A percentile compares a stretch with the other conserved stretches of the same genome.
These are phyloP conservation scores for Talaromyces sp. DNA, from an alignment of 2,329 filamentous ascomycete species.

Conservation along the genomic window DNA sequence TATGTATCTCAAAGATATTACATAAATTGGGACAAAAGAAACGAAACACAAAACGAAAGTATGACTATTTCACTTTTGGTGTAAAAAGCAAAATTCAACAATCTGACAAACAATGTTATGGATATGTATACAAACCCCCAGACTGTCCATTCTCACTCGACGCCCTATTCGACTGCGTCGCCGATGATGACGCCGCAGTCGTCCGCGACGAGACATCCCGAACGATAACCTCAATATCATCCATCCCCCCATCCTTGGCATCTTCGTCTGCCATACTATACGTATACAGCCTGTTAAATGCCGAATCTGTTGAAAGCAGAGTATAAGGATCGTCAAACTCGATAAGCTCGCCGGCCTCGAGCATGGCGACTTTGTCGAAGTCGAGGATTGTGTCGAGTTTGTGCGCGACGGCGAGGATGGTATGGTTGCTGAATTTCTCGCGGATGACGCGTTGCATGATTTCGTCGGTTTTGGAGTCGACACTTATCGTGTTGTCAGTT, in stretches of 20 bases:
- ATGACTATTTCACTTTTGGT: neutral
- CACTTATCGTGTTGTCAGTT: slow-evolving; percentile 31
- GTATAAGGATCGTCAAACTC: slow-evolving; percentile 36
- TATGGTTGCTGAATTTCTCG: slow-evolving; percentile 53
- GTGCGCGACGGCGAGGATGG: slow-evolving; percentile 58
- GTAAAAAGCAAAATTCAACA: neutral
- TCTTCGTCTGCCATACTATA: slow-evolving; percentile 20
- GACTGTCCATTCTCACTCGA: slow-evolving; percentile 2
- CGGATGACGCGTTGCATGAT: slow-evolving; percentile 56
- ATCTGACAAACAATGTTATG: neutral
- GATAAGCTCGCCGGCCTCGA: slow-evolving; percentile 35
- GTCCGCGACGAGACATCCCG: slow-evolving; percentile 1
- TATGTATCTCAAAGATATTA: too few relatives aligned
- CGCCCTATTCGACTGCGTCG: slow-evolving; percentile 1
- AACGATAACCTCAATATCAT: slow-evolving; percentile 17
- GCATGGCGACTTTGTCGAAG: slow-evolving; percentile 37
- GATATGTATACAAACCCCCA: neutral
- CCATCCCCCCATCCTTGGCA: slow-evolving; percentile 15
- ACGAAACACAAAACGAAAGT: neutral
- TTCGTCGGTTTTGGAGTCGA: slow-evolving; percentile 57
- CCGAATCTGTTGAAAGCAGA: slow-evolving; percentile 36
- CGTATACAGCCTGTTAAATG: slow-evolving; percentile 36
- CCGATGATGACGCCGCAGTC: neutral
- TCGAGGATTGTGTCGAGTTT: slow-evolving; percentile 48
- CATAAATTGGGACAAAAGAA: neutral